Conservation (phyloP, 2,329 filamentous ascomycete species). For the Leptosphaerulina australis region DNA sequence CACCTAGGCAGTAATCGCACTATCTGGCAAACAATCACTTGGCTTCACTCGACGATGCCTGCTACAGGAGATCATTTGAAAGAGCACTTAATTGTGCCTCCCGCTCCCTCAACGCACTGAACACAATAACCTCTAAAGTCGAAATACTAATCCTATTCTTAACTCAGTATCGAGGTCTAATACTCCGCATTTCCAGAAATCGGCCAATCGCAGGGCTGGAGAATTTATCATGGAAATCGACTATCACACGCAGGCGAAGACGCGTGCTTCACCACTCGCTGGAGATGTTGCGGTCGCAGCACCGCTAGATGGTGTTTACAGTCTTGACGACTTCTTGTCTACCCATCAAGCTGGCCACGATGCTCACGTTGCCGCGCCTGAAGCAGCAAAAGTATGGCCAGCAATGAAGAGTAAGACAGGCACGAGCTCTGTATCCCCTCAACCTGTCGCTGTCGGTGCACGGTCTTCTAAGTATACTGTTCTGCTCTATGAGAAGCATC, state of each 20-base stretch:
- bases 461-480: conserved; percentile 24
- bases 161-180: neutral
- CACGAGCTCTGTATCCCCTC: neutral
- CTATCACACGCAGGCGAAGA: neutral
- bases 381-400: conserved; percentile 9
- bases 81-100: conserved; percentile 27
- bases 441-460: conserved; percentile 31
- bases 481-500: conserved; percentile 34
- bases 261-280: neutral
- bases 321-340: conserved; percentile 30
- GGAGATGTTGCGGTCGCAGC: neutral
- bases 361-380: conserved; percentile 14
- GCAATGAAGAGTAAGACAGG: conserved; percentile 16
- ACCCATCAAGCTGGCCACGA: conserved; percentile 13
- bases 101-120: neutral
- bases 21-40: conserved; percentile 10
- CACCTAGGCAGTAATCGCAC: conserved; percentile 5
- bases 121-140: conserved; percentile 32
- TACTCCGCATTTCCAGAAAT: conserved; percentile 1
- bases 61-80: conserved; percentile 27
- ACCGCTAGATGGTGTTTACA: conserved; percentile 20
- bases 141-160: neutral
- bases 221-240: conserved; percentile 21
- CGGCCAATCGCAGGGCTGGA: neutral
- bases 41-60: conserved; percentile 13